phyloP scores from a whole-genome alignment of 2,329 filamentous ascomycete species.

The Leptodontidium sp. region DNA sequence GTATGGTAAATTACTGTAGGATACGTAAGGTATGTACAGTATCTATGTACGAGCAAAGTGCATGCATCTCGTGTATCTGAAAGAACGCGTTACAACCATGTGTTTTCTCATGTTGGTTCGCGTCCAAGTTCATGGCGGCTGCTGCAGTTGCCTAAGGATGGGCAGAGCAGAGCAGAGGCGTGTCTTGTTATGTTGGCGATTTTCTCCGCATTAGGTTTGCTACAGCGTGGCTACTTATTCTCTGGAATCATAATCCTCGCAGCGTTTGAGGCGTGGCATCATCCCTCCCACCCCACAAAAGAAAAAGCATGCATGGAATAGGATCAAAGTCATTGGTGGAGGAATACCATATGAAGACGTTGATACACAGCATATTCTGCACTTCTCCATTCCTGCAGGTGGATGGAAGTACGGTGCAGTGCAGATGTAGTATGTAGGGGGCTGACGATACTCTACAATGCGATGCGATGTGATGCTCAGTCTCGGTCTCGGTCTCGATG shows the following conservation, averaged over 20 bases:
- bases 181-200: constrained; percentile 10
- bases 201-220: background rate
- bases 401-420: too few relatives aligned
- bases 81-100: constrained; percentile 13
- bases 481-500: background rate
- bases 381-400: background rate
- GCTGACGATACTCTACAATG: background rate
- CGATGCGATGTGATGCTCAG: background rate
- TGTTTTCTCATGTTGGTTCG: background rate
- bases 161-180: background rate
- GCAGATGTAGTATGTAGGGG: background rate
- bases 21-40: background rate
- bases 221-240: background rate
- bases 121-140: background rate
- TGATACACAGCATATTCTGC: background rate
- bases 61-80: constrained; percentile 3
- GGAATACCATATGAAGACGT: background rate
- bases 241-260: background rate
- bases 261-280: background rate
- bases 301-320: background rate
- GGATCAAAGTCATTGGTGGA: background rate
- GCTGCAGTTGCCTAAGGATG: background rate
- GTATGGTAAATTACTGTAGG: background rate
- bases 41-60: constrained; percentile 5
- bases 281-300: background rate